phyloP scores from a whole-genome alignment of 208 protist genomes.

The Trypanosoma avium region DNA sequence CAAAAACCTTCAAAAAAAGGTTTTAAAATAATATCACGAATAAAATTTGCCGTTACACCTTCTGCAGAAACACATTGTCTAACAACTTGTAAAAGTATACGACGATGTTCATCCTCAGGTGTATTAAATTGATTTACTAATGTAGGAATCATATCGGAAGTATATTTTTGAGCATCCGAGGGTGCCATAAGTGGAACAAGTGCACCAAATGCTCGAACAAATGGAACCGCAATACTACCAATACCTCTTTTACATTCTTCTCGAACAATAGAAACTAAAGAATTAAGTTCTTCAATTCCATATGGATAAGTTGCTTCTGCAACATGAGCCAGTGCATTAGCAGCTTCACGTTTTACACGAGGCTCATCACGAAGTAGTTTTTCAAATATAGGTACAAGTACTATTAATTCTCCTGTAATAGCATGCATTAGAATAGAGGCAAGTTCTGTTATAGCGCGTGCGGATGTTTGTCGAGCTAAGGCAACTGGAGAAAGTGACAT shows the following conservation, averaged over 20 bases:
- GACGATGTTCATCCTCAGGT: constrained; percentile 99
- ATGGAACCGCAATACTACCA: constrained; percentile 96
- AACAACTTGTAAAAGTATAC: constrained; percentile 98
- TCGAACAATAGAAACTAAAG: constrained; percentile 95
- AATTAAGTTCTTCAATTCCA: constrained; percentile 98
- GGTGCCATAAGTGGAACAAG: constrained; percentile 99
- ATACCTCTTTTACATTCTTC: constrained; percentile 92
- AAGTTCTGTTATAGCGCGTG: constrained; percentile 98
- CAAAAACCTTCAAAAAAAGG: constrained; percentile 95
- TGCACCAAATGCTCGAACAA: constrained; percentile 98
- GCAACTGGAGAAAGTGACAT: constrained; percentile 97
- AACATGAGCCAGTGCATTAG: constrained; percentile 94
- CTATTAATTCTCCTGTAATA: constrained; percentile 94
- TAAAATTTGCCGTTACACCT: constrained; percentile 94
- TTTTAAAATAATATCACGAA: constrained; percentile 90
- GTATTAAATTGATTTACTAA: constrained; percentile 94
- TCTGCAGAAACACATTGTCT: constrained; percentile 98
- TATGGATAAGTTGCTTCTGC: constrained; percentile 97
- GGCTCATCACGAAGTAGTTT: constrained; percentile 95
- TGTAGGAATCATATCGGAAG: constrained; percentile 95
- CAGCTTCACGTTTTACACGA: constrained; percentile 96
- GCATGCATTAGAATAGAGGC: constrained; percentile 97
- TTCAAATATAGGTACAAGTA: constrained; percentile 96
- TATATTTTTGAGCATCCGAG: constrained; percentile 96
- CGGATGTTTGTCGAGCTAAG: constrained; percentile 96